Base-by-base conservation (phyloP, 1,284 basidiomycete species). In the Cronartium ribicola region DNA sequence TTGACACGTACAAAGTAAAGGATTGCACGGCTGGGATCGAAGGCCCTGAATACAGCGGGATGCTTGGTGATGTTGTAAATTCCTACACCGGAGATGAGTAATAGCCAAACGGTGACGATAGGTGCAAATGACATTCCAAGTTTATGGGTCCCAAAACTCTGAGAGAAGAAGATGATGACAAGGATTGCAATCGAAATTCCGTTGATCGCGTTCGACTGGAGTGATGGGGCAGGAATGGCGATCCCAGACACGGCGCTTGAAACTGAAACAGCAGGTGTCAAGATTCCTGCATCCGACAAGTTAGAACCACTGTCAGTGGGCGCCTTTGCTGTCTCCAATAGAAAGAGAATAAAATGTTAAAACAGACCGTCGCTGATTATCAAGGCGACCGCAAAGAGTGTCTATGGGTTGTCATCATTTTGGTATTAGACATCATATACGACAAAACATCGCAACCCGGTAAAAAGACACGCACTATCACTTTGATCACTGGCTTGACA, bases 201-300 rank as follows among this genome's bases (percentile, higher is more conserved):
- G 17, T 84, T 82, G 59, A 88, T 83, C 60, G 86, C 81, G 11
- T 80, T 77, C 1, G 77, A 75, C n/a, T 48, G 36, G 10, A 88
- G 83, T 0, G 81, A 82, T 0, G 85, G 83, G 74, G 85, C 85
- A 4, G 86, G 87, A 17, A 89, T 85, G 1, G 84, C 86, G 69
- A 89, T 87, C 17, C 88, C 88, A 17, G 83, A 85, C 0, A 89
- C 87, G 4, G 88, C 88, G 68, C 85, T 86, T 0, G 87, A 87
- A 17, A 90, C 86, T 0, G 87, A 88, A 2, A 89, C 87, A 4
- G 88, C 87, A 13, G 87, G 87, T 1, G 87, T 87, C 48, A 87
- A 67, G 11, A 78, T 57, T 37, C 70, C 76, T 74, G 37, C 1
- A 2, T 29, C 1, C 29, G 29, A 29, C 29, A 39, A 3, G n/a